Base-by-base conservation (phyloP, 2,329 filamentous ascomycete species). In the Diaporthe sp. region DNA sequence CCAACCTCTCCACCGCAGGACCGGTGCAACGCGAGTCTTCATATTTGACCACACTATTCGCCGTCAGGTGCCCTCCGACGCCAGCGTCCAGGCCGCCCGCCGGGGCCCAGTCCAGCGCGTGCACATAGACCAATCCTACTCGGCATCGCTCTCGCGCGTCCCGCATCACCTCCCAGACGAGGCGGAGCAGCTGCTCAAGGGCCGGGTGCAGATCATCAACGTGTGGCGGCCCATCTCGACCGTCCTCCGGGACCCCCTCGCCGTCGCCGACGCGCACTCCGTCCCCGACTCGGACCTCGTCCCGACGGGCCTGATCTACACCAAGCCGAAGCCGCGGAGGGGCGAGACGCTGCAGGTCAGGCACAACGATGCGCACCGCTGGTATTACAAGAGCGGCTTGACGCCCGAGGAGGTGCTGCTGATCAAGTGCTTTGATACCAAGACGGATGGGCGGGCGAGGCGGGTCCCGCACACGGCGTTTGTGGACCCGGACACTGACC, bases 391-490 rank as follows among this genome's bases (percentile, higher is more conserved):
- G 76, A 85, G 84, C 65, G 85, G 84, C 0, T 86, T 91, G 79
- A 85, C 83, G 0, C 89, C 90, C 0, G 84, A 87, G 3, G 86
- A 92, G 82, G 88, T 90, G 4, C 84, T 90, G 2, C 79, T 92
- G 65, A 90, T 92, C 82, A 92, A 92, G 81, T 91, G 89, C 79
- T 92, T 89, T 79, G 91, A 92, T 81, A 89, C 76, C 17, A 31
- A 85, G 88, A 57, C 61, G 53, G 47, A 53, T 13, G 58, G 49
- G 20, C 0, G 86, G 84, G 78, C 80, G 2, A 72, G 80, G 1
- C 77, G 80, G 5, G 76, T 78, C 7, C 80, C 80, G 31, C 80
- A 81, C 55, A 78, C 79, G 4, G 77, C 80, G 0, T 81, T 81
- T 49, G 49, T 63, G 5, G 80, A 81, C 58, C 76, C 78, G 4